Evolutionary conservation across 1,139 yeast genomes (phyloP).

Genomic region (Meyerozyma sp.): DNA sequence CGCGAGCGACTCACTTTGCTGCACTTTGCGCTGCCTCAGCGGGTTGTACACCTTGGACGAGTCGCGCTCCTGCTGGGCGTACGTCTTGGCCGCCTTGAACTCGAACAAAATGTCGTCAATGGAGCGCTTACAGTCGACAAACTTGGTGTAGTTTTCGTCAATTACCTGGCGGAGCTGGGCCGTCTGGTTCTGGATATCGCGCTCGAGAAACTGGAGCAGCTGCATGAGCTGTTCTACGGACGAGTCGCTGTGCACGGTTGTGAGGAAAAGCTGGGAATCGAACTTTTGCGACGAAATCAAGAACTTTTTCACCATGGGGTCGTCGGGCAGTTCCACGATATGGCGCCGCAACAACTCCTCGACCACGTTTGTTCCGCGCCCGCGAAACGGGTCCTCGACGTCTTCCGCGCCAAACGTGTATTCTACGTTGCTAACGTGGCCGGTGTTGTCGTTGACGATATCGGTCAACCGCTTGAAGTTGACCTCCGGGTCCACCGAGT

Average conservation of each 20-base stretch:
- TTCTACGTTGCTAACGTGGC: slow-evolving; percentile 1
- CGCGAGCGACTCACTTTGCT: slow-evolving; percentile 18
- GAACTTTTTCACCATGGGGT: slow-evolving; percentile 46
- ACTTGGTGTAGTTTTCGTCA: slow-evolving; percentile 67
- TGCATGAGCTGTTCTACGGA: slow-evolving; percentile 56
- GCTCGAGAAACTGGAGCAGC: slow-evolving; percentile 56
- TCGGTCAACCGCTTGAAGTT: not conserved
- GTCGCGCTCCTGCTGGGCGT: slow-evolving; percentile 33
- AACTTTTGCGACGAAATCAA: slow-evolving; percentile 70
- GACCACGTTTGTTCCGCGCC: slow-evolving; percentile 39
- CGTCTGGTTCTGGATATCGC: slow-evolving; percentile 59
- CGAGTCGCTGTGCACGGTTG: slow-evolving; percentile 66
- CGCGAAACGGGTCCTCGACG: slow-evolving; percentile 51
- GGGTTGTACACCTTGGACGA: slow-evolving; percentile 37
- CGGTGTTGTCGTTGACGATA: slow-evolving; percentile 1
- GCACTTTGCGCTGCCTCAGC: slow-evolving; percentile 16
- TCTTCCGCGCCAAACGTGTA: slow-evolving; percentile 8
- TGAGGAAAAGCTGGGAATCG: slow-evolving; percentile 63
- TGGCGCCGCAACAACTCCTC: slow-evolving; percentile 35
- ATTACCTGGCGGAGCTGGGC: slow-evolving; percentile 61
- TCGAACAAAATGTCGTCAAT: slow-evolving; percentile 34
- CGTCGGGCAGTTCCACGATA: slow-evolving; percentile 32
- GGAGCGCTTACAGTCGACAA: slow-evolving; percentile 68
- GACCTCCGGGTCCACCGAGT: slow-evolving; percentile 1
- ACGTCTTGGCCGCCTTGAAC: slow-evolving; percentile 32